phyloP scores from a whole-genome alignment of 1,139 yeast species.

The Taphrina confusa region DNA sequence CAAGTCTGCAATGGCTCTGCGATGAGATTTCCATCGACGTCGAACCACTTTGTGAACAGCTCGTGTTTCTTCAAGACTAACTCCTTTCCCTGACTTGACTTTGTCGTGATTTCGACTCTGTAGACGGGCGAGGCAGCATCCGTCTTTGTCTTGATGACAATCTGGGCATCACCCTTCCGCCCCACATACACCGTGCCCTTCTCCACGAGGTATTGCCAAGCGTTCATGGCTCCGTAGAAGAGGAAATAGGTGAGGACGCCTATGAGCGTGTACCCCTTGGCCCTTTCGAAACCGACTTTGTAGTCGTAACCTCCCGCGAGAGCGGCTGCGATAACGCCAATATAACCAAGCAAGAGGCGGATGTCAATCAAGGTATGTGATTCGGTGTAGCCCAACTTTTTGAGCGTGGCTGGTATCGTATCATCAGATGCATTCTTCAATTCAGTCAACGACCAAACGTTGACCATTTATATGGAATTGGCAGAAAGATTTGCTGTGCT shows the following conservation, averaged over 20 bases:
- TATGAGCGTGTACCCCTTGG: slow-evolving; percentile 50
- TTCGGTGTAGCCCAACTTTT: slow-evolving; percentile 63
- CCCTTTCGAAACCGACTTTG: slow-evolving; percentile 54
- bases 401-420: slow-evolving; percentile 48
- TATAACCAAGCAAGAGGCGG: slow-evolving; percentile 68
- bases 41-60: slow-evolving; percentile 38
- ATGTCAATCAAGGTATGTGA: slow-evolving; percentile 60
- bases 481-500: too few species aligned
- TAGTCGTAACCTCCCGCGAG: slow-evolving; percentile 67
- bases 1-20: slow-evolving; percentile 36
- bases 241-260: slow-evolving; percentile 56
- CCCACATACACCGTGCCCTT: slow-evolving; percentile 67
- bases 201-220: slow-evolving; percentile 55
- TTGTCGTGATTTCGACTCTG: slow-evolving; percentile 27
- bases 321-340: slow-evolving; percentile 67
- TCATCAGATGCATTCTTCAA: slow-evolving; percentile 47
- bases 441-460: slow-evolving; percentile 42
- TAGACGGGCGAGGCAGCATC: slow-evolving; percentile 30
- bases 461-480: too few species aligned
- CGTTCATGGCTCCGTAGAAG: slow-evolving; percentile 54
- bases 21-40: slow-evolving; percentile 38
- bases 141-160: slow-evolving; percentile 29
- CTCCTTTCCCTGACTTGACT: slow-evolving; percentile 4
- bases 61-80: slow-evolving; percentile 23
- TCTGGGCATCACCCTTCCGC: slow-evolving; percentile 44